Evolutionary conservation across 1,284 basidiomycete genomes (phyloP).

Genomic region (Sanguinoderma infundibulare): DNA sequence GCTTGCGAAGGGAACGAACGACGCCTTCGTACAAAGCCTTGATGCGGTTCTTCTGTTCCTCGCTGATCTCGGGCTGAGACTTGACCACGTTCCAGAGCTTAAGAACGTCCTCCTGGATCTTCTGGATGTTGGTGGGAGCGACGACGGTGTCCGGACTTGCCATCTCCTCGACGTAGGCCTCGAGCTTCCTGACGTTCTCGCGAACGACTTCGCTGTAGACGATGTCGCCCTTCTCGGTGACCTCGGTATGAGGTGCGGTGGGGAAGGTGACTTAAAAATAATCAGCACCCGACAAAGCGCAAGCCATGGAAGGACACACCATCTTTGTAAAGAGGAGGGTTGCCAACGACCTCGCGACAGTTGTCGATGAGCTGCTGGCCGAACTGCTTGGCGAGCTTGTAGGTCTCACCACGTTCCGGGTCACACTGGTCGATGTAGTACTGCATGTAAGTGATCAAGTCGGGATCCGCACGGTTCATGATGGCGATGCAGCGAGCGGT

Average conservation of each 20-base stretch:
- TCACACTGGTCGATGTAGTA: conserved; percentile 91
- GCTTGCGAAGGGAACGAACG: conserved; percentile 78
- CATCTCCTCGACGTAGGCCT: conserved; percentile 99
- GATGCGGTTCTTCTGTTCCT: conserved; percentile 97
- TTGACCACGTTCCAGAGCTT: conserved; percentile 98
- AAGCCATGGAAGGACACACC: conserved; percentile 64
- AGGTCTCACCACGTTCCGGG: conserved; percentile 86
- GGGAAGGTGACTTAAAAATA: conserved; percentile 86
- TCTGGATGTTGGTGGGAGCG: conserved; percentile 88
- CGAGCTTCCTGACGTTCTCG: conserved; percentile 94
- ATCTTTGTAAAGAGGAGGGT: conserved; percentile 91
- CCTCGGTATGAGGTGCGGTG: conserved; percentile 94
- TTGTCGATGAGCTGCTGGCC: conserved; percentile 97
- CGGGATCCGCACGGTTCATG: conserved; percentile 95
- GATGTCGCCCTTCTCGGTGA: conserved; percentile 93
- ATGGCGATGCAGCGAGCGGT: conserved; percentile 97
- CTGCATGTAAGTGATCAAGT: conserved; percentile 93
- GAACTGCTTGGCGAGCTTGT: conserved; percentile 94
- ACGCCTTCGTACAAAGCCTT: conserved; percentile 97
- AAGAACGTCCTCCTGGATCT: conserved; percentile 94
- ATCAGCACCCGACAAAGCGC: conserved; percentile 6
- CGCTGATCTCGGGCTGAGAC: conserved; percentile 94
- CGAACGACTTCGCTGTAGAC: conserved; percentile 94
- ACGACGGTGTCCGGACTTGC: conserved; percentile 90
- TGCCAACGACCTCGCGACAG: conserved; percentile 83